These are phyloP conservation scores for Funneliformis geosporum DNA, from an alignment of 192 early-diverging fungal genomes.

Conservation along the genomic window DNA sequence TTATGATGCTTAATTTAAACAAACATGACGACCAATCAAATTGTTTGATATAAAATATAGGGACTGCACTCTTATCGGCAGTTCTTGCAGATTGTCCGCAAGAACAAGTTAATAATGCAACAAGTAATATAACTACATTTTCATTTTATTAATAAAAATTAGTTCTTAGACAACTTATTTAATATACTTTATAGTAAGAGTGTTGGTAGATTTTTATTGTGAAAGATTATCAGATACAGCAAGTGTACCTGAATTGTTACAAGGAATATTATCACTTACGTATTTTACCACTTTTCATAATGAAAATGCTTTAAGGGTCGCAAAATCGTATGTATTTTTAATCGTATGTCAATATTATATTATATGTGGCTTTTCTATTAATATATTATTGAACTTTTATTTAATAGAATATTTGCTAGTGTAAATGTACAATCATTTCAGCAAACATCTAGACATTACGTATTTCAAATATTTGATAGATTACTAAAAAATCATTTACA, in stretches of 20 bases:
- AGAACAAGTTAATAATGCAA: conserved; percentile 52
- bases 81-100: conserved; percentile 55
- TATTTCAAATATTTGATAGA: conserved; percentile 72
- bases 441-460: conserved; percentile 75
- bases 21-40: neutral
- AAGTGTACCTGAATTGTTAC: conserved; percentile 65
- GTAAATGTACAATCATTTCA: conserved; percentile 91
- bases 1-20: conserved; percentile 13
- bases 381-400: conserved; percentile 4
- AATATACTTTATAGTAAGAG: conserved; percentile 43
- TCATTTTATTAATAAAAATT: conserved; percentile 12
- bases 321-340: conserved; percentile 48
- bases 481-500: conserved; percentile 61
- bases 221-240: conserved; percentile 73
- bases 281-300: conserved; percentile 61
- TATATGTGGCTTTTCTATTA: neutral
- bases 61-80: conserved; percentile 64
- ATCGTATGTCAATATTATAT: neutral
- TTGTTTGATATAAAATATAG: conserved; percentile 35
- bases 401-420: conserved; percentile 71
- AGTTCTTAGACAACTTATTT: neutral
- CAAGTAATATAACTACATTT: conserved; percentile 42
- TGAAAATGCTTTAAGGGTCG: conserved; percentile 51
- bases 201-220: conserved; percentile 74
- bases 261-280: conserved; percentile 63